Evolutionary conservation across 2,329 filamentous ascomycete genomes (phyloP).

Genomic region (Cephalotrichum gorgonifer): DNA sequence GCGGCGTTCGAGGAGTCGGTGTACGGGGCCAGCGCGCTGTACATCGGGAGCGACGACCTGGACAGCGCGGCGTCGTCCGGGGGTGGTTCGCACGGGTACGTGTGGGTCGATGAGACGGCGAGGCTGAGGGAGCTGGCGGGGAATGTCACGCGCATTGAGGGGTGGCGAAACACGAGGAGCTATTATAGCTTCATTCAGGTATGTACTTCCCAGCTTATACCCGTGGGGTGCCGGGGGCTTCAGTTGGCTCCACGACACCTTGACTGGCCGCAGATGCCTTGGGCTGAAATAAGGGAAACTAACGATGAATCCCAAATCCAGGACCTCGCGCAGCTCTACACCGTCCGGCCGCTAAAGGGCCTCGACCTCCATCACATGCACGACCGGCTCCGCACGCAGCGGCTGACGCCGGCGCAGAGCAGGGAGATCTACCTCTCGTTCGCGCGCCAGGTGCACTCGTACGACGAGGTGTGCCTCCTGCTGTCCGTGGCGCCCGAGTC

Average conservation of each 20-base stretch:
- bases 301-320: constrained; percentile 21
- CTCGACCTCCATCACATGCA: constrained; percentile 87
- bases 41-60: constrained; percentile 68
- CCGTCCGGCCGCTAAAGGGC: constrained; percentile 59
- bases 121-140: constrained; percentile 82
- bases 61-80: constrained; percentile 43
- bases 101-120: constrained; percentile 77
- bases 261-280: too few species aligned
- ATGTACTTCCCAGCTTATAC: too few species aligned
- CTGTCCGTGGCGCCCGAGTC: constrained; percentile 75
- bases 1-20: constrained; percentile 93
- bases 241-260: neutral
- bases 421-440: constrained; percentile 80
- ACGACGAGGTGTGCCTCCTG: constrained; percentile 77
- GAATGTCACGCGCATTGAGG: constrained; percentile 87
- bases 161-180: constrained; percentile 89
- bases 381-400: constrained; percentile 76
- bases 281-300: neutral
- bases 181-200: constrained; percentile 94
- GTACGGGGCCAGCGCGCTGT: constrained; percentile 83
- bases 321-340: constrained; percentile 57
- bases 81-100: constrained; percentile 80
- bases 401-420: constrained; percentile 64
- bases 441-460: constrained; percentile 62
- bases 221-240: neutral